These are phyloP conservation scores for Scedosporium apiospermum DNA, from an alignment of 2,329 filamentous ascomycete species.

Conservation along the genomic window DNA sequence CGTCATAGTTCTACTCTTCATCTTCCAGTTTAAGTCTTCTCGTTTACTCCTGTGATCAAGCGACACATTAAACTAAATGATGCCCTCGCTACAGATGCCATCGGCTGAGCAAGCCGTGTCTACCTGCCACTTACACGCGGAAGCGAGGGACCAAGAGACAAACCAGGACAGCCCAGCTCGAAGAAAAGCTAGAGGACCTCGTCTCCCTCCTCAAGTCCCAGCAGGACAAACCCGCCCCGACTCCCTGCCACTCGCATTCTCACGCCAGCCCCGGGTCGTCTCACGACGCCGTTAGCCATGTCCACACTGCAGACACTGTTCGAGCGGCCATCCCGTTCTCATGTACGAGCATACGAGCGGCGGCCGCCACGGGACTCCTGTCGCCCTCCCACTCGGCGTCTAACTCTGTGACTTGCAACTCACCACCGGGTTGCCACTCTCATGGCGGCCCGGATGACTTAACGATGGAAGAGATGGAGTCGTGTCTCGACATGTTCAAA, in stretches of 20 bases:
- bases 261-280: neutral
- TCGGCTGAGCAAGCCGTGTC: constrained; percentile 37
- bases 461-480: neutral
- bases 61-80: neutral
- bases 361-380: neutral
- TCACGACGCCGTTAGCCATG: neutral
- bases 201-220: constrained; percentile 29
- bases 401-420: neutral
- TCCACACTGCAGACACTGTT: neutral
- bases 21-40: neutral
- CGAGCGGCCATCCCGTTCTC: neutral
- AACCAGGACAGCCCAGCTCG: constrained; percentile 33
- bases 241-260: neutral
- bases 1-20: neutral
- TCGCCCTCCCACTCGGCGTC: neutral
- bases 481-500: neutral
- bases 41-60: too few relatives aligned
- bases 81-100: constrained; percentile 18
- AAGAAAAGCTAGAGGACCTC: constrained; percentile 40
- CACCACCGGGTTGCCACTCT: neutral
- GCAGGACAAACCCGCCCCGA: constrained; percentile 1
- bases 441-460: neutral
- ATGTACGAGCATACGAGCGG: neutral
- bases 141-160: constrained; percentile 25
- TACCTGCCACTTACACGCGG: constrained; percentile 30